Conservation (phyloP, 2,329 filamentous ascomycete genomes). For the Fusarium guadeloupense region DNA sequence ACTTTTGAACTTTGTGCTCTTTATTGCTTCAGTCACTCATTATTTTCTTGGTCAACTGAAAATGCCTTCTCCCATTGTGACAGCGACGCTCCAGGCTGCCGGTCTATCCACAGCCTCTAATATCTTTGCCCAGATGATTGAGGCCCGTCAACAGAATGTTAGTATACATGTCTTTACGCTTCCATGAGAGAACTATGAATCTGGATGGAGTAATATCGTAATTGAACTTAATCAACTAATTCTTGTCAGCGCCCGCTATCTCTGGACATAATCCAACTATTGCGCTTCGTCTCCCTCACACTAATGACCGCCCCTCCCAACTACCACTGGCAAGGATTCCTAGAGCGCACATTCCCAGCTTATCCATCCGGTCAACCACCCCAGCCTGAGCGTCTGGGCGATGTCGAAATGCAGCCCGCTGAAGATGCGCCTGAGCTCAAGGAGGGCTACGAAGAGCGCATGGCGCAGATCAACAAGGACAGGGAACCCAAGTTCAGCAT, state of each 20-base stretch:
- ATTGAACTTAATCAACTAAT: neutral
- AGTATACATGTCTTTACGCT: conserved; percentile 9
- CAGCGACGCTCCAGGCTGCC: conserved; percentile 63
- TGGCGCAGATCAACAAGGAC: conserved; percentile 30
- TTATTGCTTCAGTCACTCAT: neutral
- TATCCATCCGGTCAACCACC: conserved; percentile 40
- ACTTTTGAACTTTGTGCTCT: neutral
- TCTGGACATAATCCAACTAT: conserved; percentile 58
- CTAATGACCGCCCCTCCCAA: conserved; percentile 65
- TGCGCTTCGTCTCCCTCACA: conserved; percentile 64
- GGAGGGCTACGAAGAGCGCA: conserved; percentile 33
- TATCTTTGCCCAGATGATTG: conserved; percentile 63
- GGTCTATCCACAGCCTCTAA: conserved; percentile 63
- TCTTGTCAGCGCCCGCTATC: conserved; percentile 47
- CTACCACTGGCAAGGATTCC: conserved; percentile 65
- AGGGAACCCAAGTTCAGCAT: conserved; percentile 49
- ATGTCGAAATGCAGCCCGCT: conserved; percentile 45
- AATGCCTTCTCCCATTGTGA: conserved; percentile 61
- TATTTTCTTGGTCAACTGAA: conserved; percentile 12
- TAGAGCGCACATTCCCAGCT: conserved; percentile 63
- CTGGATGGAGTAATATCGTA: neutral
- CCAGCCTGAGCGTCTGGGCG: conserved; percentile 24
- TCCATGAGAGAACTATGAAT: neutral
- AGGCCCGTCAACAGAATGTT: conserved; percentile 58
- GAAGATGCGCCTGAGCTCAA: conserved; percentile 39